Percentiles rank a stretch among this genome's conserved stretches.
Evolutionary conservation across 148 eudicot species (phyloP).

Genomic region (Camellia granthamiana): DNA sequence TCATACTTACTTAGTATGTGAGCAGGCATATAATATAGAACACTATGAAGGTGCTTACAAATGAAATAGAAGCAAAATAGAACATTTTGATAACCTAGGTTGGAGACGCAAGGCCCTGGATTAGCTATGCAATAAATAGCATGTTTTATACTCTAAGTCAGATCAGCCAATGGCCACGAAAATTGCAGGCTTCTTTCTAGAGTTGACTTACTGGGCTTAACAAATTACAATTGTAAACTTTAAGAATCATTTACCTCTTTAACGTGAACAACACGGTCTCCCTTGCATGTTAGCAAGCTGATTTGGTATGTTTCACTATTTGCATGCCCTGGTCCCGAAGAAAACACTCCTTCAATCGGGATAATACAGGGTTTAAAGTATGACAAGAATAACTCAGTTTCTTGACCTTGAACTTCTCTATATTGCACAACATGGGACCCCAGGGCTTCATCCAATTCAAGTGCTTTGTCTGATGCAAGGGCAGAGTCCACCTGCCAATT

Average conservation of each 20-base stretch:
- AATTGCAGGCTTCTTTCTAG: not conserved
- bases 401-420: slow-evolving; percentile 77
- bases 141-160: not conserved
- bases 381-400: slow-evolving; percentile 70
- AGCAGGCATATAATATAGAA: slow-evolving; percentile 11
- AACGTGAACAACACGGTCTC: slow-evolving; percentile 65
- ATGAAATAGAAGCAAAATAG: not conserved
- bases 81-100: slow-evolving; percentile 1
- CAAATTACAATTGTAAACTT: not conserved
- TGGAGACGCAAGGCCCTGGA: not conserved
- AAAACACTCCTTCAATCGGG: slow-evolving; percentile 60
- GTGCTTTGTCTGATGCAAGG: slow-evolving; percentile 52
- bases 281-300: slow-evolving; percentile 59
- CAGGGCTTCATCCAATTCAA: slow-evolving; percentile 69
- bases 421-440: slow-evolving; percentile 77
- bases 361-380: slow-evolving; percentile 80
- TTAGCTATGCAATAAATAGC: not conserved
- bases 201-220: not conserved
- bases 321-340: slow-evolving; percentile 41
- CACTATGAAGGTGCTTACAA: not conserved
- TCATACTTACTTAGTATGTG: slow-evolving; percentile 7
- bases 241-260: slow-evolving; percentile 49
- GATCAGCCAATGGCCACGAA: not conserved
- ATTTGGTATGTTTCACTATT: slow-evolving; percentile 42
- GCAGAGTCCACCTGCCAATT: slow-evolving; percentile 51